Conservation (phyloP, 345 rosid genomes). For the Pistacia vera region DNA sequence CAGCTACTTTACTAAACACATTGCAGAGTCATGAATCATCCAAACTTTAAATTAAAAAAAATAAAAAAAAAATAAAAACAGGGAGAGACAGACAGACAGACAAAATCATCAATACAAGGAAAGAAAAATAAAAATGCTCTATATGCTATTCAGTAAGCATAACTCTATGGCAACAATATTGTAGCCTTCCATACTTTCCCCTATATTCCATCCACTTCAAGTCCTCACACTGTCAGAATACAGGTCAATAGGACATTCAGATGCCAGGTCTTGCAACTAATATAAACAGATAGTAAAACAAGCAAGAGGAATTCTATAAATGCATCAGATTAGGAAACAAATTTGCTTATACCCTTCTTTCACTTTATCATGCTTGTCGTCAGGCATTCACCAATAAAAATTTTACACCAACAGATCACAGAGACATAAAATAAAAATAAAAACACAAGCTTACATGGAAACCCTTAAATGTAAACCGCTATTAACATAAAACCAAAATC, state of each 20-base stretch:
- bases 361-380: background rate
- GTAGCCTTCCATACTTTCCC: background rate
- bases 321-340: background rate
- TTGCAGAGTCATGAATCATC: background rate
- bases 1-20: background rate
- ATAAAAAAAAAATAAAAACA: no score
- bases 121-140: background rate
- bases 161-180: background rate
- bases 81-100: no score
- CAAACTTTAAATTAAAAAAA: no score
- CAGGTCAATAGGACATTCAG: background rate
- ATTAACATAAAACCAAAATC: no score
- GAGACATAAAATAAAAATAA: background rate
- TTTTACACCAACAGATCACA: background rate
- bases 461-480: background rate
- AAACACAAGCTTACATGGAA: background rate
- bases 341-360: background rate
- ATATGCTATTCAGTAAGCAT: background rate
- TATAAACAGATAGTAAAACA: background rate
- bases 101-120: background rate
- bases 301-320: no score
- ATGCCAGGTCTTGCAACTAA: background rate
- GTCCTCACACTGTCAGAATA: background rate
- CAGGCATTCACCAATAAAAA: background rate
- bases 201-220: background rate